Base-by-base conservation (phyloP, 1,284 basidiomycete genomes). In the Golubevia sp. region DNA sequence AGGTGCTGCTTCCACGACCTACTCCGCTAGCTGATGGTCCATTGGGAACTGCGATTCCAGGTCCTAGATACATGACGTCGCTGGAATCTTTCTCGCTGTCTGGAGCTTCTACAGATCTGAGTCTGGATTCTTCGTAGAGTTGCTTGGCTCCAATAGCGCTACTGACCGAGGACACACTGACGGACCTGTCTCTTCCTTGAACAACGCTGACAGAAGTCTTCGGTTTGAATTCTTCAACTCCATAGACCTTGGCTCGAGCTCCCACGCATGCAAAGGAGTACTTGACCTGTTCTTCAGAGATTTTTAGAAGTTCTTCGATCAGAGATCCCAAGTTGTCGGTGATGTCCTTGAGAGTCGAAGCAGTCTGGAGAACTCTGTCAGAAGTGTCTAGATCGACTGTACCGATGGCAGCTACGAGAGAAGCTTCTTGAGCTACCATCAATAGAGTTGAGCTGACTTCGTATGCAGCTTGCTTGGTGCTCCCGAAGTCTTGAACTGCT, bases 1-100 rank as follows among this genome's bases (percentile, higher is more conserved):
- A 4, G 13, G 2, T n/a, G 55, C 20, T 15, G 27, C 49, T 11
- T 62, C 61, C 48, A 62, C 61, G 52, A 50, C 62, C 24, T 2
- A 13, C 64, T 66, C 25, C 66, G 48, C 26, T 20, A 2, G 68
- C 58, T 2, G 72, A 56, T 2, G 73, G 73, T 0, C 74, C 74
- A 30, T 76, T 75, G 7, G 74, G 74, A 34, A 75, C 76, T 13
- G 67, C 70, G 15, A 77, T 68, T 44, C 72, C 76, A 20, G 76
- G 76, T 8, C 74, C 74, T 13, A 74, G 64, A 50, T 70, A 77
- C 71, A 77, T 74, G 57, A 74, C 71, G 30, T 34, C 30, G 30
- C 11, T 11, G 11, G 30, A 3, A 11, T 34, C 11, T 3, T 11
- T 34, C 11, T 34, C 30, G 5, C 11, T 34, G 4, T 34, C 30